Percentiles rank a stretch among this genome's conserved stretches.
These are phyloP conservation scores for Pichia sp. DNA, from an alignment of 1,139 yeast species.

Conservation along the genomic window DNA sequence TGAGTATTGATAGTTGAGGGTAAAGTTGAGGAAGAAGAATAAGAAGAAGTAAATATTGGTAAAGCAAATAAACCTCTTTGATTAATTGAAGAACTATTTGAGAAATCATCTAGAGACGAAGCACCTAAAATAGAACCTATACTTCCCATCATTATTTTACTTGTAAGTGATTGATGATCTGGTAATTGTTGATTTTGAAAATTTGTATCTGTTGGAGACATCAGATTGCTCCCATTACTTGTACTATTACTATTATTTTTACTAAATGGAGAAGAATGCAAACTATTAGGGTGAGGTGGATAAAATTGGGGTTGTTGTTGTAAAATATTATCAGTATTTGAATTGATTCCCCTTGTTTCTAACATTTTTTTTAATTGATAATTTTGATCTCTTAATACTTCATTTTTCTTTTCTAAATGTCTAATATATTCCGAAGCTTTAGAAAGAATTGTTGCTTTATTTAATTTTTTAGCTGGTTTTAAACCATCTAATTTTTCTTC, in stretches of 20 bases:
- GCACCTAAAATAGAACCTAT: conserved; percentile 50
- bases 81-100: conserved; percentile 15
- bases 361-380: conserved; percentile 31
- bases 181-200: conserved; percentile 17
- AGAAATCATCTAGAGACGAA: conserved; percentile 29
- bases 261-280: conserved; percentile 18
- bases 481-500: conserved; percentile 46
- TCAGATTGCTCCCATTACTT: conserved; percentile 12
- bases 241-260: conserved; percentile 11
- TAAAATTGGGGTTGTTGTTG: not conserved
- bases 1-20: conserved; percentile 8
- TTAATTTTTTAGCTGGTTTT: conserved; percentile 55
- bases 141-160: conserved; percentile 46
- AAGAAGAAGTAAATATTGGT: conserved; percentile 25
- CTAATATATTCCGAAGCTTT: conserved; percentile 57
- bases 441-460: conserved; percentile 55
- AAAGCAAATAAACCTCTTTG: conserved; percentile 27
- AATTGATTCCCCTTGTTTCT: conserved; percentile 9
- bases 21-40: conserved; percentile 19
- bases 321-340: conserved; percentile 3
- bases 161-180: conserved; percentile 24
- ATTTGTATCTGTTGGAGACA: conserved; percentile 14
- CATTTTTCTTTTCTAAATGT: conserved; percentile 41
- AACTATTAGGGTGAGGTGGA: conserved; percentile 7
- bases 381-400: conserved; percentile 38